Base-by-base conservation (phyloP, 208 protist species). In the Trypanosoma rangeli region DNA sequence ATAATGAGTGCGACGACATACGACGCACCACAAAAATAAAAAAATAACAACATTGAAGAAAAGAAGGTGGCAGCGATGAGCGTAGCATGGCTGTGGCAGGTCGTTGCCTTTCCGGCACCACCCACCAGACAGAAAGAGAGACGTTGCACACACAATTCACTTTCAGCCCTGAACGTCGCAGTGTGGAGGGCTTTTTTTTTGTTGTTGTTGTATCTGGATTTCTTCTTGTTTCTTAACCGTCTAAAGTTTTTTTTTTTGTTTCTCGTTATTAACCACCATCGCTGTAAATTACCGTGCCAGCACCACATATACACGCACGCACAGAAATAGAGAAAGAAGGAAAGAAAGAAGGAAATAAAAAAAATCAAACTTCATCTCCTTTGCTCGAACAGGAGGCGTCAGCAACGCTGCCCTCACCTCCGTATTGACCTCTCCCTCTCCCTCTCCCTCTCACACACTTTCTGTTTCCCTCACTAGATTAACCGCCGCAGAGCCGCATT, bases 401-500 rank as follows among this genome's bases (percentile, higher is more conserved):
- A 1, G 42, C 42, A 46, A 52, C 24, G 22, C 12, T 31, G 20
- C 31, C 20, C 28, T 15, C 62, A n/a, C 24, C 29, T 33, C 26
- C 24, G 26, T 67, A 42, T 54, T 56, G 13, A 13, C 20, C 31
- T 62, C 39, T 37, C 29, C 55, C 9, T 52, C 35, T 65, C 35
- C 33, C 24, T 29, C 52, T 35, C 22, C 53, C 42, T 53, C 48
- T 65, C 46, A 5, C 57, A 12, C 33, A 18, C 33, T 65, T 37
- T 55, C 31, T 37, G 16, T 56, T 24, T 46, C 33, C 20, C n/a
- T 49, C 33, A 1, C 28, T 70, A 74, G 42, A 83, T 44, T 62
- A 90, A 82, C 18, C 79, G 81, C 28, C 67, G 64, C 16, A 90
- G 53, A 3, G 85, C 82, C 3, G 81, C 82, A 50, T 86, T 86